Percentiles rank a stretch among this genome's conserved stretches.
Conservation (phyloP, 441 rosid species). For the Pelargonium citronellum region DNA sequence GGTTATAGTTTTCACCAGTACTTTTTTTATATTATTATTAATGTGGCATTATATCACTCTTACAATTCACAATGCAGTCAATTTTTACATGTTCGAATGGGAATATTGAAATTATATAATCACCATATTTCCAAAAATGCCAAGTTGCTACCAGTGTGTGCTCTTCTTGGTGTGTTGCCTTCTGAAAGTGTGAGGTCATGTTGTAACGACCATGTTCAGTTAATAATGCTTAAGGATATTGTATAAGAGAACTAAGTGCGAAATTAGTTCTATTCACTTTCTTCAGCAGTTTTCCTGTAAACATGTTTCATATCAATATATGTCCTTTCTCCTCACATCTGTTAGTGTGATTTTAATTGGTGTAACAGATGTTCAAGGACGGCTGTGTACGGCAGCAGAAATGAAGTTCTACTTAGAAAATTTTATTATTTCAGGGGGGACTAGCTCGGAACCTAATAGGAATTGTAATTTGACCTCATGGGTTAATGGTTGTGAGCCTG, state of each 20-base stretch:
- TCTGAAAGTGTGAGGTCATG: neutral
- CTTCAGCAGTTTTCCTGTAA: neutral
- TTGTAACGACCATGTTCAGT: neutral
- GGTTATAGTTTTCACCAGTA: neutral
- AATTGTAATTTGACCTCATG: conserved; percentile 86
- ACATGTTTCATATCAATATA: neutral
- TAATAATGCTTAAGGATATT: neutral
- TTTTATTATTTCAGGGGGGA: conserved; percentile 42
- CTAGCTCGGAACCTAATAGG: conserved; percentile 47
- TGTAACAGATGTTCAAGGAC: conserved; percentile 41
- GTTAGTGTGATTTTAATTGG: conserved; percentile 19
- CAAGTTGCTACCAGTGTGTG: neutral
- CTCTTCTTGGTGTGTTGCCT: neutral
- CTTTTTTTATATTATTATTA: no score
- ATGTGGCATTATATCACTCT: neutral
- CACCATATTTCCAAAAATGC: neutral
- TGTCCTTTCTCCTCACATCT: conserved; percentile 2
- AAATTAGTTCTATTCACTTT: neutral
- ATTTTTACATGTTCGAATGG: neutral
- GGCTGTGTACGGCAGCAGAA: conserved; percentile 80
- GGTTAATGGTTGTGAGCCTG: conserved; percentile 93
- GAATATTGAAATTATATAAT: neutral
- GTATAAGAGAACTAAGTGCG: neutral
- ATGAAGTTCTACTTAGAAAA: conserved; percentile 57
- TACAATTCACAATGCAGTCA: neutral